Evolutionary conservation across 1,284 basidiomycete species (phyloP).

Genomic region (Leccinum pachyderme): DNA sequence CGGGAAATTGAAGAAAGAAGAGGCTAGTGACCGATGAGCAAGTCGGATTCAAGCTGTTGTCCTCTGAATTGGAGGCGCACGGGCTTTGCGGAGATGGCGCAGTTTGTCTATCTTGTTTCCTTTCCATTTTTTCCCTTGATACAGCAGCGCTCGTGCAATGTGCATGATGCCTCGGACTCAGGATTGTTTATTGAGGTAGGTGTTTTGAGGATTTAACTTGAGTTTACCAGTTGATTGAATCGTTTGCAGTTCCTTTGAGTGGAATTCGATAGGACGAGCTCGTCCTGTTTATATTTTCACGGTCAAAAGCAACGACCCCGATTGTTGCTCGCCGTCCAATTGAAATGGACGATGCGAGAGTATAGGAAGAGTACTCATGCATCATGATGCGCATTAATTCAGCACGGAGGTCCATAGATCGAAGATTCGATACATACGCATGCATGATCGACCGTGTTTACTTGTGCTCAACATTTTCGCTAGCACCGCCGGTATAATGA

Average conservation of each 20-base stretch:
- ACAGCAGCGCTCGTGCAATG: too few species aligned
- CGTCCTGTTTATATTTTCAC: background rate
- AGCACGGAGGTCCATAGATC: conserved; percentile 10
- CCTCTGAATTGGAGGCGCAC: too few species aligned
- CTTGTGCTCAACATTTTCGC: background rate
- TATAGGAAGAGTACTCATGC: conserved; percentile 3
- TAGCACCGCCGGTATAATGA: too few species aligned
- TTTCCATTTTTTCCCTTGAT: conserved; percentile 52
- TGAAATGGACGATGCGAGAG: conserved; percentile 8
- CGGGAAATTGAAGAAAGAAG: too few species aligned
- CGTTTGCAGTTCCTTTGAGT: too few species aligned
- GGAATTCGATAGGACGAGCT: too few species aligned
- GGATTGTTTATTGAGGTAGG: conserved; percentile 44
- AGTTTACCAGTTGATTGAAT: too few species aligned
- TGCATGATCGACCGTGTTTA: too few species aligned
- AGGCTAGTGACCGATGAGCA: too few species aligned
- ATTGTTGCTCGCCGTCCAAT: conserved; percentile 11
- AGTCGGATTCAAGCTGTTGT: too few species aligned
- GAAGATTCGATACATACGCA: conserved; percentile 3
- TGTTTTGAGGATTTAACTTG: conserved; percentile 23
- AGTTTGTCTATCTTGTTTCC: too few species aligned
- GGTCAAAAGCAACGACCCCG: background rate
- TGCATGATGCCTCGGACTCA: too few species aligned
- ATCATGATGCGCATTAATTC: conserved; percentile 10
- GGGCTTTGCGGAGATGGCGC: conserved; percentile 54